phyloP scores from a whole-genome alignment of 1,139 yeast species.

The Diutina ranongensis region DNA sequence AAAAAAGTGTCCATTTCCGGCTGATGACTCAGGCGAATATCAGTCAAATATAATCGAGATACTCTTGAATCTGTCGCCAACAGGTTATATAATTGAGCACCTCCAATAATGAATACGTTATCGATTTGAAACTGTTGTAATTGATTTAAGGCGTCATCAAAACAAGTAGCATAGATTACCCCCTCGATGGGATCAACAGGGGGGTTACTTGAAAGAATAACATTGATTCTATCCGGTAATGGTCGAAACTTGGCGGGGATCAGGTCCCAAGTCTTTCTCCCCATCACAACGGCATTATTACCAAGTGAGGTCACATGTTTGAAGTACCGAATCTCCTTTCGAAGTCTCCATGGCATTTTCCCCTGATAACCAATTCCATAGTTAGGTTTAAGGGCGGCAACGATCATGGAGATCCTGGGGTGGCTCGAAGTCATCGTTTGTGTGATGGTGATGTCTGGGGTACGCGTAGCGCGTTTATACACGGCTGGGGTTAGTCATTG shows the following conservation, averaged over 20 bases:
- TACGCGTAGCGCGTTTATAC: no score
- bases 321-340: constrained; percentile 79
- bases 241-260: constrained; percentile 83
- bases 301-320: constrained; percentile 48
- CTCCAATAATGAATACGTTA: constrained; percentile 78
- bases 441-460: not conserved
- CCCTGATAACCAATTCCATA: constrained; percentile 83
- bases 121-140: constrained; percentile 22
- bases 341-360: constrained; percentile 76
- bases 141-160: constrained; percentile 20
- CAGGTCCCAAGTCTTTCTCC: constrained; percentile 92
- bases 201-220: constrained; percentile 49
- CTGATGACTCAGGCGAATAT: constrained; percentile 24
- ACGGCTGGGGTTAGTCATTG: no score
- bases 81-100: constrained; percentile 72
- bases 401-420: constrained; percentile 28
- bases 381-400: constrained; percentile 75
- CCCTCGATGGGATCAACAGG: constrained; percentile 11
- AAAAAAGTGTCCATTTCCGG: constrained; percentile 56
- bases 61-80: constrained; percentile 35
- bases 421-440: not conserved
- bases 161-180: constrained; percentile 32
- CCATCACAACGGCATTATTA: constrained; percentile 85
- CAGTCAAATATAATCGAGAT: constrained; percentile 62
- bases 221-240: constrained; percentile 60